Percentiles rank a stretch among this genome's conserved stretches.
Evolutionary conservation across 2,329 filamentous ascomycete species (phyloP).

Genomic region (Fusarium sp.): DNA sequence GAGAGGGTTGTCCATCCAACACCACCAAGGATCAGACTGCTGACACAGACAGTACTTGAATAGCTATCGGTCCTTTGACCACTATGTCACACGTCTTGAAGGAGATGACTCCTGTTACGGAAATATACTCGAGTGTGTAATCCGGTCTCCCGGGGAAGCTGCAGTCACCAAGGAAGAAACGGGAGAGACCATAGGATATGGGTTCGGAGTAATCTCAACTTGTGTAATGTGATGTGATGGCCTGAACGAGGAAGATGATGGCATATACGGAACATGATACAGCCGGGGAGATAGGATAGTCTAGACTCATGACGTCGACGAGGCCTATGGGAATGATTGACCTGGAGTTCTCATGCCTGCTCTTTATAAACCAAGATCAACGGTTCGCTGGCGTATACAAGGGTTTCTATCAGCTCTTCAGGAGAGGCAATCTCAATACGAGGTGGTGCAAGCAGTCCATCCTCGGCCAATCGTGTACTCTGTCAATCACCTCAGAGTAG

Average conservation of each 20-base stretch:
- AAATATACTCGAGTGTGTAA: slow-evolving; percentile 30
- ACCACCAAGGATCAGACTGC: background rate
- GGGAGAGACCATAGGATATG: background rate
- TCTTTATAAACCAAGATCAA: slow-evolving; percentile 9
- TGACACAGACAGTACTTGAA: background rate
- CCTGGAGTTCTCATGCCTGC: slow-evolving; percentile 5
- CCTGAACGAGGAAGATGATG: background rate
- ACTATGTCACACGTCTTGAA: slow-evolving; percentile 25
- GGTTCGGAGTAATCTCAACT: slow-evolving; percentile 29
- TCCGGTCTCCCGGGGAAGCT: slow-evolving; percentile 20
- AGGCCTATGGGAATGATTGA: slow-evolving; percentile 3
- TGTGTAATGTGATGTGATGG: slow-evolving; percentile 26
- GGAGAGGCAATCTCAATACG: slow-evolving; percentile 26
- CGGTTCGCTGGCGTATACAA: slow-evolving; percentile 7
- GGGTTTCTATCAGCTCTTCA: slow-evolving; percentile 15
- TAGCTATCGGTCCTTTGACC: slow-evolving; percentile 37
- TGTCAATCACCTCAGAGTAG: background rate
- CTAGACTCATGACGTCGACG: slow-evolving; percentile 15
- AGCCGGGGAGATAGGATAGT: background rate
- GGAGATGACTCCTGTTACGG: slow-evolving; percentile 37
- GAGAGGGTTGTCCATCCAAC: background rate
- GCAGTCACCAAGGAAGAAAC: slow-evolving; percentile 8
- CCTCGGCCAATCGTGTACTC: slow-evolving; percentile 28
- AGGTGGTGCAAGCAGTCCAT: slow-evolving; percentile 25
- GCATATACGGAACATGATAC: background rate